phyloP scores from a whole-genome alignment of 805 yeast genomes.

The Candida sphagnicola region DNA sequence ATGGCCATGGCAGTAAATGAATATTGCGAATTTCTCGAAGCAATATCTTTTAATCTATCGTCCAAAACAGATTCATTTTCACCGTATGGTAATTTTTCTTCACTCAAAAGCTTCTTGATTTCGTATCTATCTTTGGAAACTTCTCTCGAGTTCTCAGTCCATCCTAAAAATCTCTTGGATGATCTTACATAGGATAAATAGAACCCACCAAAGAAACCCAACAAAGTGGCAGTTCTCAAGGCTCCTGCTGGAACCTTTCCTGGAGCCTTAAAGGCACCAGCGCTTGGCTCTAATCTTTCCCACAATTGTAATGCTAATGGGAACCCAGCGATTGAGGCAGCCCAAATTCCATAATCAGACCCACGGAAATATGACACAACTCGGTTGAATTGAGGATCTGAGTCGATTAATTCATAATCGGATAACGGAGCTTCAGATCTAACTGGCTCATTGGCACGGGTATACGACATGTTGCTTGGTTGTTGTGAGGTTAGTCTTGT shows the following conservation, averaged over 20 bases:
- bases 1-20: slow-evolving; percentile 57
- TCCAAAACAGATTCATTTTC: slow-evolving; percentile 50
- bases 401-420: slow-evolving; percentile 57
- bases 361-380: slow-evolving; percentile 72
- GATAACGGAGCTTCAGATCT: slow-evolving; percentile 34
- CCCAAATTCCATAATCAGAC: slow-evolving; percentile 56
- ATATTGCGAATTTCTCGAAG: slow-evolving; percentile 74
- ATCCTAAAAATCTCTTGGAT: slow-evolving; percentile 72
- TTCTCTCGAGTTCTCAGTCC: slow-evolving; percentile 67
- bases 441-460: slow-evolving; percentile 35
- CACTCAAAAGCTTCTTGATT: slow-evolving; percentile 59
- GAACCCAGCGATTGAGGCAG: slow-evolving; percentile 37
- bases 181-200: slow-evolving; percentile 64
- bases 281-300: slow-evolving; percentile 41
- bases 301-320: slow-evolving; percentile 38
- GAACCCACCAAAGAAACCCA: slow-evolving; percentile 75
- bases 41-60: slow-evolving; percentile 67
- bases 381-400: slow-evolving; percentile 71
- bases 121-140: slow-evolving; percentile 71
- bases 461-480: slow-evolving; percentile 32
- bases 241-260: slow-evolving; percentile 51
- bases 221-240: slow-evolving; percentile 54
- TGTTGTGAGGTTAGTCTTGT: not conserved
- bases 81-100: slow-evolving; percentile 67
- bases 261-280: slow-evolving; percentile 41